Percentiles rank a stretch among this genome's conserved stretches.
Conservation (phyloP, 768 basidiomycete species). For the Galerina sulciceps region DNA sequence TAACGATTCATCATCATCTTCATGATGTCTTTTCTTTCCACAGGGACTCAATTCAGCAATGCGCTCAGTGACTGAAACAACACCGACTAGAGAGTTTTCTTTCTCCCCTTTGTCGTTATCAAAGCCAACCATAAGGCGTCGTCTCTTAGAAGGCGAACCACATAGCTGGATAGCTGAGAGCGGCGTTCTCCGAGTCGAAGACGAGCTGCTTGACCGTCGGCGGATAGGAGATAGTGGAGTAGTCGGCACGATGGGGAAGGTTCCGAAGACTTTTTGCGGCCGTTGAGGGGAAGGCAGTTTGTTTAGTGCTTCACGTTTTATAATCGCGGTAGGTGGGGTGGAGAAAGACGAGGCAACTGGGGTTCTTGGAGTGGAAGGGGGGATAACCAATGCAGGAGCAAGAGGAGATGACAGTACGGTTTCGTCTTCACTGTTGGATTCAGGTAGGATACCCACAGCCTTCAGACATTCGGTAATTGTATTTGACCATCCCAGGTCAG, state of each 20-base stretch:
- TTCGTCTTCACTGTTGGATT: neutral
- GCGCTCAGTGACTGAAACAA: conserved; percentile 49
- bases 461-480: conserved; percentile 29
- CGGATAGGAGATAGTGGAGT: conserved; percentile 30
- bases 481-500: conserved; percentile 58
- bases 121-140: conserved; percentile 15
- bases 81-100: conserved; percentile 49
- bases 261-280: conserved; percentile 28
- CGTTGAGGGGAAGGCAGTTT: conserved; percentile 29
- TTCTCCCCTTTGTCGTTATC: conserved; percentile 56
- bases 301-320: conserved; percentile 16
- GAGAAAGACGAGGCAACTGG: conserved; percentile 25
- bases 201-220: conserved; percentile 10
- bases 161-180: conserved; percentile 22
- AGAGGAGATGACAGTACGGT: conserved; percentile 6
- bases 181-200: conserved; percentile 17
- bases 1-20: conserved; percentile 36
- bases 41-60: conserved; percentile 29
- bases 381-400: conserved; percentile 14
- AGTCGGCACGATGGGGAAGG: conserved; percentile 24
- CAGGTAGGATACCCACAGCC: conserved; percentile 16
- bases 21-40: conserved; percentile 44
- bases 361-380: conserved; percentile 18
- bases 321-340: conserved; percentile 22
- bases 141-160: conserved; percentile 36